These are phyloP conservation scores for Mimosa pudica DNA, from an alignment of 306 rosid species.

Conservation along the genomic window DNA sequence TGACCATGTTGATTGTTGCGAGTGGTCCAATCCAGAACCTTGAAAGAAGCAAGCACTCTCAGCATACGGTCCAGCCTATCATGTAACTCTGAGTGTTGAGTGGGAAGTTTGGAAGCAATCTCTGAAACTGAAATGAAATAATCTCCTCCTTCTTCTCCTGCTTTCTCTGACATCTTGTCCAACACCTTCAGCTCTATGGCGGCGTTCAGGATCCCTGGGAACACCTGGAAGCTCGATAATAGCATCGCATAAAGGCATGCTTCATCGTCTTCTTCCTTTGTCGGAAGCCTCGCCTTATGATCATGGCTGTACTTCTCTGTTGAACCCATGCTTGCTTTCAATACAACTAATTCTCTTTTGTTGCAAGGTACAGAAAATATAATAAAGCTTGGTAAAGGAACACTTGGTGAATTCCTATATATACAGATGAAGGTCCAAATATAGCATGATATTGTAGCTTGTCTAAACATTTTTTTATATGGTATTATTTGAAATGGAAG, in stretches of 20 bases:
- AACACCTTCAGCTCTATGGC: constrained; percentile 35
- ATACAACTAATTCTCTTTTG: background rate
- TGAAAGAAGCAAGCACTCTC: constrained; percentile 23
- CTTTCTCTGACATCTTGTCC: constrained; percentile 7
- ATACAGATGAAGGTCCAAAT: background rate
- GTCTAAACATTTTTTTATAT: background rate
- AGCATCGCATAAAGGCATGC: constrained; percentile 37
- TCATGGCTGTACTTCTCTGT: background rate
- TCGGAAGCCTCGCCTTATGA: background rate
- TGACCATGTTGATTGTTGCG: background rate
- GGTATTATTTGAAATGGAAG: background rate
- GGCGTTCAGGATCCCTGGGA: constrained; percentile 24
- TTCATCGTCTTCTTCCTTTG: constrained; percentile 30
- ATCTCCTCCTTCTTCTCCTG: background rate
- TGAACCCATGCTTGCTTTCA: background rate
- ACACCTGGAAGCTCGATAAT: constrained; percentile 7
- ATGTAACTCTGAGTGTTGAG: background rate
- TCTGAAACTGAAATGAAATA: constrained; percentile 12
- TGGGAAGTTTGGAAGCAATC: constrained; percentile 26
- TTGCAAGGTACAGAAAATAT: background rate
- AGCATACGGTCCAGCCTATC: constrained; percentile 30
- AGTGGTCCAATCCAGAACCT: constrained; percentile 11
- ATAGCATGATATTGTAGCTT: no score
- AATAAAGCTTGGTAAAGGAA: background rate
- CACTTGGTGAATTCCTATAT: background rate